Percentiles rank a stretch among this genome's conserved stretches.
Evolutionary conservation across 1,139 yeast species (phyloP).

Genomic region (Saccharomyces pastorianus): DNA sequence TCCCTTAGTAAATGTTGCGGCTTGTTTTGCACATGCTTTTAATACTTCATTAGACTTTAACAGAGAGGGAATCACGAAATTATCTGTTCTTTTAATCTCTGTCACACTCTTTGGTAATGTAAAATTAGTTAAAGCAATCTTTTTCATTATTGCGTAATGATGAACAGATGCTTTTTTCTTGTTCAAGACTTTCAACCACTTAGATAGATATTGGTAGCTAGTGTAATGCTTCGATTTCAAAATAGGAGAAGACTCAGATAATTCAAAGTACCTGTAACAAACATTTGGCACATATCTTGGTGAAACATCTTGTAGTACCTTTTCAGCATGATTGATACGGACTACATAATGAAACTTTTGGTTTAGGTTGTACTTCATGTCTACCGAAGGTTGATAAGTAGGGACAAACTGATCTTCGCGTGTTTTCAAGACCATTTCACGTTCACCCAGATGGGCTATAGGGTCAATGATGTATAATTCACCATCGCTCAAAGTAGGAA

Average conservation of each 20-base stretch:
- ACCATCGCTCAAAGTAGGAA: slow-evolving; percentile 2
- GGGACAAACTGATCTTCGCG: slow-evolving; percentile 9
- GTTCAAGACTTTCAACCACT: slow-evolving; percentile 6
- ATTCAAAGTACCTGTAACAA: slow-evolving; percentile 15
- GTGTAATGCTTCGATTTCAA: slow-evolving; percentile 9
- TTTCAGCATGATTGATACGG: slow-evolving; percentile 9
- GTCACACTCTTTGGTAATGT: slow-evolving; percentile 10
- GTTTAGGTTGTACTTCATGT: slow-evolving; percentile 6
- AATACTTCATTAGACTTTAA: slow-evolving; percentile 13
- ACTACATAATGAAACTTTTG: slow-evolving; percentile 18
- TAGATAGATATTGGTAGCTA: slow-evolving; percentile 7
- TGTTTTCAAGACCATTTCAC: slow-evolving; percentile 13
- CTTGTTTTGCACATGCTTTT: slow-evolving; percentile 3
- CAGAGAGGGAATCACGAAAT: slow-evolving; percentile 12
- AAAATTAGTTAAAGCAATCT: slow-evolving; percentile 12
- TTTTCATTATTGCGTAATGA: slow-evolving; percentile 7
- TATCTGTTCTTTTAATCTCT: slow-evolving; percentile 14
- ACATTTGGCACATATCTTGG: slow-evolving; percentile 20
- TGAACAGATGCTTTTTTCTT: not conserved
- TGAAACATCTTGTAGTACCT: slow-evolving; percentile 15
- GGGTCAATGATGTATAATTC: slow-evolving; percentile 21
- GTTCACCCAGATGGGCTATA: slow-evolving; percentile 15
- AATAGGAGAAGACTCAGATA: slow-evolving; percentile 4
- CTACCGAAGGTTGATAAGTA: slow-evolving; percentile 9
- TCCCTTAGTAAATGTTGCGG: not conserved